Conservation (phyloP, 495 filamentous ascomycete species). For the Penicillium lagena region DNA sequence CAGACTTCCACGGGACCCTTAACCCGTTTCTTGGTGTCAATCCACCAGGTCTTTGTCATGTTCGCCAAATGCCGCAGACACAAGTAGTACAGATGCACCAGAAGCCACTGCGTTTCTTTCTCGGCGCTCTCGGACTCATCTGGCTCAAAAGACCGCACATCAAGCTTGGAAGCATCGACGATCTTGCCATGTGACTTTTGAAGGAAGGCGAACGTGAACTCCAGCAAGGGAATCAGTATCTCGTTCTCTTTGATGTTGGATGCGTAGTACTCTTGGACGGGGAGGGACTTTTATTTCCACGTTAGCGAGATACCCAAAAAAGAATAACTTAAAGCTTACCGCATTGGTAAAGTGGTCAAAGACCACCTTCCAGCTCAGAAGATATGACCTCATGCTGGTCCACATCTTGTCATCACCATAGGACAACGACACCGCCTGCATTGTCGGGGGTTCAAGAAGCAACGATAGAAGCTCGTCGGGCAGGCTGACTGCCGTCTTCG, state of each 20-base stretch:
- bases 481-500: slow-evolving; percentile 60
- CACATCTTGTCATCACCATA: slow-evolving; percentile 33
- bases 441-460: slow-evolving; percentile 45
- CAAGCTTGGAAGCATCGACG: slow-evolving; percentile 58
- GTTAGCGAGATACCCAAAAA: slow-evolving; percentile 4
- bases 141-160: slow-evolving; percentile 63
- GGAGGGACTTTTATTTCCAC: slow-evolving; percentile 48
- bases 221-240: slow-evolving; percentile 61
- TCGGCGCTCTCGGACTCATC: slow-evolving; percentile 53
- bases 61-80: slow-evolving; percentile 66
- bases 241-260: slow-evolving; percentile 67
- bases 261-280: slow-evolving; percentile 73
- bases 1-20: slow-evolving; percentile 68
- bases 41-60: slow-evolving; percentile 83
- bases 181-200: slow-evolving; percentile 63
- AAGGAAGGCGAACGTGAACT: slow-evolving; percentile 77
- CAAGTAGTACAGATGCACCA: slow-evolving; percentile 82
- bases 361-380: slow-evolving; percentile 86
- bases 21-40: slow-evolving; percentile 68
- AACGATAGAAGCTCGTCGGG: slow-evolving; percentile 67
- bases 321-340: slow-evolving; percentile 30
- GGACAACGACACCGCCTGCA: slow-evolving; percentile 42
- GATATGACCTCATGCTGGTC: slow-evolving; percentile 58
- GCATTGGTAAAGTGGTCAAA: slow-evolving; percentile 81
- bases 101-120: slow-evolving; percentile 70